These are phyloP conservation scores for Durio zibethinus DNA, from an alignment of 345 rosid species.

Conservation along the genomic window DNA sequence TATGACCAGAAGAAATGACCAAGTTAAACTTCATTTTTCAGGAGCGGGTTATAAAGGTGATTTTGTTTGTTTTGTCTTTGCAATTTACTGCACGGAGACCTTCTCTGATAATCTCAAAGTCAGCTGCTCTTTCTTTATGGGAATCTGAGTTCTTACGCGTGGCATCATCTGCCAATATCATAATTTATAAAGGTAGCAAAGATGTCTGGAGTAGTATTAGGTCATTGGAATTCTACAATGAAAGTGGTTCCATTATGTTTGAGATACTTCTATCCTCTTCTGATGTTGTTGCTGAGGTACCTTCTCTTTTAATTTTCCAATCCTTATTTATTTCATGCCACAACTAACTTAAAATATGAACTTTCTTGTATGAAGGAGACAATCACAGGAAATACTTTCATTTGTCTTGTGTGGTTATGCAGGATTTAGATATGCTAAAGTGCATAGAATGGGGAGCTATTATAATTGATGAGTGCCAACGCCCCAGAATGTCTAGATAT, in stretches of 20 bases:
- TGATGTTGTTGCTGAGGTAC: constrained; percentile 11
- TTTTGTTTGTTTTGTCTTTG: constrained; percentile 11
- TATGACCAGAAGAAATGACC: background rate
- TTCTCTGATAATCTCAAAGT: constrained; percentile 10
- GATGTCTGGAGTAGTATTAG: constrained; percentile 4
- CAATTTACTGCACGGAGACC: background rate
- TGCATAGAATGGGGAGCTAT: constrained; percentile 8
- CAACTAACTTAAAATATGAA: background rate
- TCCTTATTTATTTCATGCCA: background rate
- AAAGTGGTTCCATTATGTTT: constrained; percentile 10
- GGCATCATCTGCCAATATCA: constrained; percentile 10
- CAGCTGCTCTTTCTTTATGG: constrained; percentile 4
- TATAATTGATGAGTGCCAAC: constrained; percentile 16
- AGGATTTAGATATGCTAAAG: constrained; percentile 8
- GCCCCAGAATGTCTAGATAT: constrained; percentile 3
- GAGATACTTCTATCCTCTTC: constrained; percentile 8
- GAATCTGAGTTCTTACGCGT: constrained; percentile 14
- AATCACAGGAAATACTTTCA: background rate
- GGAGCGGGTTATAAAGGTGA: constrained; percentile 16
- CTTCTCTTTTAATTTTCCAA: background rate
- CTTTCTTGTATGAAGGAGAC: constrained; percentile 2
- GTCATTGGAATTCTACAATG: constrained; percentile 3
- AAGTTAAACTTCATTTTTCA: background rate
- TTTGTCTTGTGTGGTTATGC: constrained; percentile 5
- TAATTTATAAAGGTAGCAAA: constrained; percentile 12